Base-by-base conservation (phyloP, 495 filamentous ascomycete species). In the Ramalina intermedia region DNA sequence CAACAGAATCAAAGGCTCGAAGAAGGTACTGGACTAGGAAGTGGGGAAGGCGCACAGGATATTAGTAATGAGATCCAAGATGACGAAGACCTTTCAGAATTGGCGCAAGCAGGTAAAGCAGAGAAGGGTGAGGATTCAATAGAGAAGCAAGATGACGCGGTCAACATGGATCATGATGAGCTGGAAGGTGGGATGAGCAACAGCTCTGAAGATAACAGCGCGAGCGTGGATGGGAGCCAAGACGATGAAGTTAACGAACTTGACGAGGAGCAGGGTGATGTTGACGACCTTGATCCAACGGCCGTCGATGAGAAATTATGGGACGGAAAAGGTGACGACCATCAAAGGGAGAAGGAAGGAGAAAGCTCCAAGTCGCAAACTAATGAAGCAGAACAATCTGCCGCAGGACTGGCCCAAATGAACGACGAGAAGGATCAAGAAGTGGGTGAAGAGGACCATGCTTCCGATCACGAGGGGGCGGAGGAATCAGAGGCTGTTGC, bases 221-320 rank as follows among this genome's bases (percentile, higher is more conserved):
- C 75, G 1, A 40, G 27, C 13, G 35, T 17, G 2, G 48, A 49
- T 16, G 48, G 20, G 24, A 50, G 49, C 35, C 55, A 54, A 4
- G 49, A 45, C 2, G 75, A 61, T 14, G 65, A 75, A 61, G 63
- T 76, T 58, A 13, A 33, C 2, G 64, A 70, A 46, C 78, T 93
- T 54, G 87, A 95, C 50, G 89, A 95, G 57, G 84, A 95, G 66
- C 72, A 80, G 8, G 93, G 88, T 5, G 81, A 84, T 60, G 86
- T 98, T 6, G 83, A 94, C 69, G 86, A 89, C 55, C 69, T 94
- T 17, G 88, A 93, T 55, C 80, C 85, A 6, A 81, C 78, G 16
- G 86, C 88, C 14, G 81, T 98, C 1, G 91, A 98, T 61, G 91
- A 98, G 66, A 96, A 96, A 68, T 82, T 96, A 69, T 98, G 91